Conservation (phyloP, 73 alveolate genomes). For the Paramecium sexaurelia region DNA sequence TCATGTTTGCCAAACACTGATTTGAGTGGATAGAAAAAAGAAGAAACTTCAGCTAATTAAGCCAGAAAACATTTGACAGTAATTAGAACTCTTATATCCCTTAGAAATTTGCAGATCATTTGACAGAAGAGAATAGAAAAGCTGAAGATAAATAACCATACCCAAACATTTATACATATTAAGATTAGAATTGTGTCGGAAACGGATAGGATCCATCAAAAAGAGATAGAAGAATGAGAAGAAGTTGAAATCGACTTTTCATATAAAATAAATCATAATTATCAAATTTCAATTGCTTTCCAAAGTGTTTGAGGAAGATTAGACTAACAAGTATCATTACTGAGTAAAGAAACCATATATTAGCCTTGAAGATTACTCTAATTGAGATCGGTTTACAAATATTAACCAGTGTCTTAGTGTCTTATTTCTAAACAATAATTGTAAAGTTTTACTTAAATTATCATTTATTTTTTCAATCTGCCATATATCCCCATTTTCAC, state of each 20-base stretch:
- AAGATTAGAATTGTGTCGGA: constrained; percentile 53
- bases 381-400: background rate
- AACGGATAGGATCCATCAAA: constrained; percentile 53
- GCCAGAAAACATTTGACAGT: constrained; percentile 48
- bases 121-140: constrained; percentile 48
- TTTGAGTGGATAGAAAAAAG: constrained; percentile 33
- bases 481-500: background rate
- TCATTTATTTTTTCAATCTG: background rate
- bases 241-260: constrained; percentile 23
- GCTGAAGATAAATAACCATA: constrained; percentile 19
- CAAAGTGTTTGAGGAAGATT: background rate
- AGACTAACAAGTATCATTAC: background rate
- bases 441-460: background rate
- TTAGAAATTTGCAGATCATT: constrained; percentile 7
- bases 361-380: background rate
- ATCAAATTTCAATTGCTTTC: background rate
- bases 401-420: background rate
- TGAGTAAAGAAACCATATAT: background rate
- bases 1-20: constrained; percentile 39
- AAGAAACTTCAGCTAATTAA: background rate
- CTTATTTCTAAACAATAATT: background rate
- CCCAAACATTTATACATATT: constrained; percentile 35
- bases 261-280: background rate
- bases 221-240: constrained; percentile 52
- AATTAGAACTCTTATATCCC: background rate